phyloP scores from a whole-genome alignment of 2,329 filamentous ascomycete species.

The Escovopsis sp. region DNA sequence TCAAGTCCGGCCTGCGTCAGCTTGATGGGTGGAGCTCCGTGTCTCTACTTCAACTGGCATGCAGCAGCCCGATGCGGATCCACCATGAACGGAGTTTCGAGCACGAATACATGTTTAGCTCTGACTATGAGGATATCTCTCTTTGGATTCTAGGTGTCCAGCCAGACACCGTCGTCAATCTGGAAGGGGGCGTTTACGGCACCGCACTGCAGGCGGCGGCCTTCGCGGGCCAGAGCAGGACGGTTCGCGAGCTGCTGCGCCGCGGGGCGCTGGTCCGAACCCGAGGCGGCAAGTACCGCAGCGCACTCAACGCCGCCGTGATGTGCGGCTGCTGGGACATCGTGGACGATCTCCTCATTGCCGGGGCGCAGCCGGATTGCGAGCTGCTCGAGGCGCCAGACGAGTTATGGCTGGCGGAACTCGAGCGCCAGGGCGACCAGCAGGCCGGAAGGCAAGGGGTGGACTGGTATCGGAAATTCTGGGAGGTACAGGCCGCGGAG shows the following conservation, averaged over 20 bases:
- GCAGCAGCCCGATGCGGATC: too few relatives aligned
- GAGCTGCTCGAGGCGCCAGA: background rate
- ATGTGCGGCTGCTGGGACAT: slow-evolving; percentile 1
- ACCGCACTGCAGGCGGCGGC: slow-evolving; percentile 8
- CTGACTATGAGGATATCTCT: too few relatives aligned
- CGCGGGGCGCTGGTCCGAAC: slow-evolving; percentile 6
- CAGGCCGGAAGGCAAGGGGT: background rate
- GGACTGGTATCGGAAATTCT: background rate
- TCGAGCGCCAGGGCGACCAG: too few relatives aligned
- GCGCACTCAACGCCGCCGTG: slow-evolving; percentile 4
- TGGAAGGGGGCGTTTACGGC: slow-evolving; percentile 4
- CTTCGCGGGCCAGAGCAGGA: background rate
- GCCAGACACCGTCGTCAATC: slow-evolving; percentile 1
- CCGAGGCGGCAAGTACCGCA: slow-evolving; percentile 1
- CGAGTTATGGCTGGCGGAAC: slow-evolving; percentile 2
- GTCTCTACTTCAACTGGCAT: too few relatives aligned
- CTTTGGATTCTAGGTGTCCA: background rate
- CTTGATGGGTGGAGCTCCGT: too few relatives aligned
- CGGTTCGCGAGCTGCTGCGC: slow-evolving; percentile 1
- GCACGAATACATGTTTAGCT: too few relatives aligned
- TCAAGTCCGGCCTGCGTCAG: too few relatives aligned
- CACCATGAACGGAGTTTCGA: too few relatives aligned
- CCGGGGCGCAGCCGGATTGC: slow-evolving; percentile 3
- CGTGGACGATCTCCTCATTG: slow-evolving; percentile 3
- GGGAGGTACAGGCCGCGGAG: too few relatives aligned